Conservation (phyloP, 2,329 filamentous ascomycete genomes). For the Fusarium sp. region DNA sequence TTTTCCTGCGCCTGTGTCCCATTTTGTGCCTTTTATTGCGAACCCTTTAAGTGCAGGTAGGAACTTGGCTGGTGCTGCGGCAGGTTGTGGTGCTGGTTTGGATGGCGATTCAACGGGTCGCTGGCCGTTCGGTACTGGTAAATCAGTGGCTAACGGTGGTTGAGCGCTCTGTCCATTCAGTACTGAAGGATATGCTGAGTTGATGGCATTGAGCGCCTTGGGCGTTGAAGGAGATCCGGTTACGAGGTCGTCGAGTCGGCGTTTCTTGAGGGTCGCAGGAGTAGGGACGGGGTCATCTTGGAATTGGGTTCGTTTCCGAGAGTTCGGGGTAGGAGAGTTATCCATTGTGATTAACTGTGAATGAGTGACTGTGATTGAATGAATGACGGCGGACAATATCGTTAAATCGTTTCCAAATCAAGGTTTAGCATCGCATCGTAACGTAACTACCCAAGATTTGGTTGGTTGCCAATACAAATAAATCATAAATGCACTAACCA, state of each 20-base stretch:
- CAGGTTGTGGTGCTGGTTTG: slow-evolving; percentile 21
- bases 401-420: slow-evolving; percentile 12
- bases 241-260: slow-evolving; percentile 46
- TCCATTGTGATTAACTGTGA: slow-evolving; percentile 49
- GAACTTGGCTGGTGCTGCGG: slow-evolving; percentile 23
- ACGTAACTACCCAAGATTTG: slow-evolving; percentile 16
- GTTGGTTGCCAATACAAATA: slow-evolving; percentile 19
- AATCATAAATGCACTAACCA: slow-evolving; percentile 9
- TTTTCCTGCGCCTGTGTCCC: slow-evolving; percentile 30
- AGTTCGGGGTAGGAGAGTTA: slow-evolving; percentile 35
- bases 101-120: slow-evolving; percentile 17
- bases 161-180: slow-evolving; percentile 37
- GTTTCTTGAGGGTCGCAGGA: slow-evolving; percentile 47
- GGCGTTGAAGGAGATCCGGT: slow-evolving; percentile 45
- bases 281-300: slow-evolving; percentile 42
- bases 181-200: slow-evolving; percentile 48
- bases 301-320: slow-evolving; percentile 42
- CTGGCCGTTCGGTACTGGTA: not conserved
- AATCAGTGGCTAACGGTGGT: slow-evolving; percentile 16
- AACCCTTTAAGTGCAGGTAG: slow-evolving; percentile 53
- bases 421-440: slow-evolving; percentile 32
- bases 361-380: not conserved
- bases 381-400: not conserved
- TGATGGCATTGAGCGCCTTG: slow-evolving; percentile 47
- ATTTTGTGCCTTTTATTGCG: slow-evolving; percentile 51